Base-by-base conservation (phyloP, 2,329 filamentous ascomycete genomes). In the Canariomyces notabilis region DNA sequence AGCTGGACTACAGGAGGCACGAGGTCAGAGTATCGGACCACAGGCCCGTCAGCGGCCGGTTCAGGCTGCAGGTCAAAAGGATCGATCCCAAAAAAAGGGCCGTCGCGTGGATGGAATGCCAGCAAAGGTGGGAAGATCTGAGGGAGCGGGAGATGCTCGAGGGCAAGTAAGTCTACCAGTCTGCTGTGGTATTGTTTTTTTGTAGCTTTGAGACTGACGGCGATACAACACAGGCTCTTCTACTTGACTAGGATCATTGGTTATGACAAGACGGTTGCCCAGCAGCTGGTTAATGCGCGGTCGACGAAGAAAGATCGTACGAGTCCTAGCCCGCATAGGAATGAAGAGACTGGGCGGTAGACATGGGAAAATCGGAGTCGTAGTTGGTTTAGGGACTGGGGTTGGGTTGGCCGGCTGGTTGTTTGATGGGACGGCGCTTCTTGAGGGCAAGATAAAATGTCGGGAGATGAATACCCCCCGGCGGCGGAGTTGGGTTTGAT, bases 1-100 rank as follows among this genome's bases (percentile, higher is more conserved):
- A 97, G 66, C 69, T 89, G 39, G 87, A 95, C 54, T 98, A 98
- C 66, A 75, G 78, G 40, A 74, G 93, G 39, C 91, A 96, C 67
- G 93, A 97, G 65, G 85, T 97, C 26, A 78, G 84, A 50, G 87
- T 91, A 5, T 95, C 88, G 23, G 93, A 98, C 63, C 93, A 98
- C 67, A 77, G 93, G 54, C 93, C 93, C 8, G 93, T 98, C 22
- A 95, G 85, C 51, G 93, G 87, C 1, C 73, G 74, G 29, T 95
- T 98, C 68, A 82, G 80, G 61, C 78, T 96, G 44, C 80, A 86
- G 42, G 77, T 96, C 49, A 98, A 97, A 73, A 87, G 79, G 15
- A 83, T 97, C 26, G 77, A 84, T 50, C 74, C 79, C 5, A 77
- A 80, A 58, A 76, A 79, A 61, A 77, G 88, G 52, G 79, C 77